A percentile compares a stretch with the other conserved stretches of the same genome.
phyloP scores from a whole-genome alignment of 306 rosid species.

The Cicer cuneatum region DNA sequence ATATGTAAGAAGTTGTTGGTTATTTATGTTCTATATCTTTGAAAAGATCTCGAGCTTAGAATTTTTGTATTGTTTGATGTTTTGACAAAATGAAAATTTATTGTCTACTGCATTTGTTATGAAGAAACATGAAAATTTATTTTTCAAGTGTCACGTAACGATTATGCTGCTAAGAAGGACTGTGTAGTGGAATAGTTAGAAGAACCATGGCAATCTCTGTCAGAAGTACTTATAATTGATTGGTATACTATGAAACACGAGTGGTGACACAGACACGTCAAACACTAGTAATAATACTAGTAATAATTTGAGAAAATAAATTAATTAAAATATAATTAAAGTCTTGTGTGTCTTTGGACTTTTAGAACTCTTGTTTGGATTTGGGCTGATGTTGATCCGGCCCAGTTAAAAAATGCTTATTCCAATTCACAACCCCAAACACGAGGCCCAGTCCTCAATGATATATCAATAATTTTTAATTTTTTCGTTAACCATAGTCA shows the following conservation, averaged over 20 bases:
- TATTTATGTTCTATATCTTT: conserved; percentile 2
- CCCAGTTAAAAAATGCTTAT: too few species aligned
- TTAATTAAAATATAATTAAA: too few species aligned
- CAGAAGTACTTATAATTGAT: neutral
- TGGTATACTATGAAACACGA: neutral
- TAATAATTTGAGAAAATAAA: too few species aligned
- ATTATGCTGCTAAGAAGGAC: neutral
- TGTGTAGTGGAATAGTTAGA: neutral
- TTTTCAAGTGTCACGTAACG: neutral
- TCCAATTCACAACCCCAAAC: too few species aligned
- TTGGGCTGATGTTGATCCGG: too few species aligned
- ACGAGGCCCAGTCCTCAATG: too few species aligned
- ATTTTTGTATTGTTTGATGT: conserved; percentile 18
- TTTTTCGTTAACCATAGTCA: too few species aligned
- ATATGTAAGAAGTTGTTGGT: conserved; percentile 33
- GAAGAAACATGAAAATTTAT: conserved; percentile 14
- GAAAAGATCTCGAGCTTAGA: neutral
- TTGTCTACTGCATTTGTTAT: neutral
- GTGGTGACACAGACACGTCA: too few species aligned
- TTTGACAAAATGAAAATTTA: conserved; percentile 17
- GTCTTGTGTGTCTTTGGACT: too few species aligned
- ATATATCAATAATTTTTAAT: too few species aligned
- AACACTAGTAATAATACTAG: too few species aligned
- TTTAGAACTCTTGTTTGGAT: too few species aligned
- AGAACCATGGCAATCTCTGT: neutral